phyloP scores from a whole-genome alignment of 2,329 filamentous ascomycete species.

The Trichoderma sp. region DNA sequence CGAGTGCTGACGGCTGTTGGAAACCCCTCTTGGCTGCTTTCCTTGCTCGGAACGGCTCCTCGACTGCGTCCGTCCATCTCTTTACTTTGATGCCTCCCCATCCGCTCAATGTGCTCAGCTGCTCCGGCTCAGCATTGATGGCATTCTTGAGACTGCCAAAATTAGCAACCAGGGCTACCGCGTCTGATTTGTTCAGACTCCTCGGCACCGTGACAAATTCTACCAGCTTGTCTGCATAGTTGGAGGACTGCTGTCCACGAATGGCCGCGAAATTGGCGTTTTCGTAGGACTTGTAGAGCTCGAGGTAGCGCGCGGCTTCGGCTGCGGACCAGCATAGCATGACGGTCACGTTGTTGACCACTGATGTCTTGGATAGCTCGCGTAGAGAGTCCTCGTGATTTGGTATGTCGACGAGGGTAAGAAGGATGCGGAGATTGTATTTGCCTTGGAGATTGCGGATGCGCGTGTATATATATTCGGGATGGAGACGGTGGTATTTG shows the following conservation, averaged over 20 bases:
- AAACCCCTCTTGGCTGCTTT: constrained; percentile 61
- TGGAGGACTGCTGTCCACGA: constrained; percentile 78
- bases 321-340: constrained; percentile 93
- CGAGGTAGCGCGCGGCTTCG: constrained; percentile 90
- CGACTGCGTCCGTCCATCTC: constrained; percentile 77
- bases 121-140: constrained; percentile 83
- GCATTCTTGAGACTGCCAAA: constrained; percentile 89
- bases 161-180: constrained; percentile 83
- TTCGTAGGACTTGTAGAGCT: constrained; percentile 93
- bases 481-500: constrained; percentile 96
- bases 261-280: constrained; percentile 80
- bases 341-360: constrained; percentile 90
- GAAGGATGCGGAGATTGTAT: constrained; percentile 82
- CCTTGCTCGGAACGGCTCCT: constrained; percentile 80
- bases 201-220: constrained; percentile 92
- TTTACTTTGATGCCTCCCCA: constrained; percentile 97
- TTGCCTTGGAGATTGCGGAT: constrained; percentile 82
- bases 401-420: constrained; percentile 91
- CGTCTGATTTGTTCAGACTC: constrained; percentile 92
- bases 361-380: constrained; percentile 87
- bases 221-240: constrained; percentile 82
- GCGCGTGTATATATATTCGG: constrained; percentile 95
- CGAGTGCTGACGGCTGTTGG: not conserved
- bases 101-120: constrained; percentile 79
- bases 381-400: constrained; percentile 90